Evolutionary conservation across 2,329 filamentous ascomycete genomes (phyloP).

Genomic region (Conoideocrella luteorostrata): DNA sequence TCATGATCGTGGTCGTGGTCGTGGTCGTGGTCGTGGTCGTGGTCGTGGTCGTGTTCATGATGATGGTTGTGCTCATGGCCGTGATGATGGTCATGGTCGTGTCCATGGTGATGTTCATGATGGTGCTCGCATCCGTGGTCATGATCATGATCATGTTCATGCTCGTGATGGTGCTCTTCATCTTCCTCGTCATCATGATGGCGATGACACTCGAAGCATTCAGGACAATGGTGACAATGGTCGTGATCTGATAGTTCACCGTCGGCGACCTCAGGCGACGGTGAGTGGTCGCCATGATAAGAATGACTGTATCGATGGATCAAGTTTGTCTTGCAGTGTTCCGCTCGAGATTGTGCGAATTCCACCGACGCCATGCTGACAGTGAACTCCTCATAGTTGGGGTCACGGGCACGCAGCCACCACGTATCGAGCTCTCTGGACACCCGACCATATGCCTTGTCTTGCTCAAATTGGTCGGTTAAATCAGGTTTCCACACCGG

Average conservation of each 20-base stretch:
- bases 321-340: conserved; percentile 53
- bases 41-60: conserved; percentile 36
- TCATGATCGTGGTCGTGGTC: conserved; percentile 22
- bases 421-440: conserved; percentile 60
- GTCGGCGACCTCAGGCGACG: conserved; percentile 28
- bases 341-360: conserved; percentile 49
- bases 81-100: conserved; percentile 20
- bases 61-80: conserved; percentile 16
- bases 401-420: conserved; percentile 56
- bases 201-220: conserved; percentile 20
- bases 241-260: conserved; percentile 32
- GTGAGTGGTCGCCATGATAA: conserved; percentile 36
- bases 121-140: conserved; percentile 25
- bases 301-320: conserved; percentile 48
- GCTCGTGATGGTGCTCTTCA: conserved; percentile 11
- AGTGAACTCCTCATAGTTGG: conserved; percentile 53
- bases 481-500: conserved; percentile 47
- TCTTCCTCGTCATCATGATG: conserved; percentile 24
- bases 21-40: conserved; percentile 23
- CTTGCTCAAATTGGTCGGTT: conserved; percentile 52
- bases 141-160: conserved; percentile 14
- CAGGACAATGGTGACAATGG: conserved; percentile 28
- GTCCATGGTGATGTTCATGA: conserved; percentile 16
- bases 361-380: conserved; percentile 55
- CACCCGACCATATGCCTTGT: conserved; percentile 52